A percentile compares a stretch with the other conserved stretches of the same genome.
Conservation (phyloP, 345 rosid genomes). For the Aurinia saxatilis region DNA sequence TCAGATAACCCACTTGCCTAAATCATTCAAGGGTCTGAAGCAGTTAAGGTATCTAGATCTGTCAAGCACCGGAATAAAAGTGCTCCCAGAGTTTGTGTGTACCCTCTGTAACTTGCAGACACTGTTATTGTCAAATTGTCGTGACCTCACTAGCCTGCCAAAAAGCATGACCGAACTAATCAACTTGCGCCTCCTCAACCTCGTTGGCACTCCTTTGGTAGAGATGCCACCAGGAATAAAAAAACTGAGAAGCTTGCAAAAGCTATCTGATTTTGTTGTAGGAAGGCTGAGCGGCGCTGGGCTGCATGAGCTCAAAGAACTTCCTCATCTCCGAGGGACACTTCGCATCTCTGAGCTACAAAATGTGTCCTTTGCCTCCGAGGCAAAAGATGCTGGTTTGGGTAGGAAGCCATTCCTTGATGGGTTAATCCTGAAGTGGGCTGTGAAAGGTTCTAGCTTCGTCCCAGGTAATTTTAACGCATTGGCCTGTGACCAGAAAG, state of each 20-base stretch:
- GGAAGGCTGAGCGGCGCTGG: slow-evolving; percentile 23
- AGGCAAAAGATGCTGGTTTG: slow-evolving; percentile 31
- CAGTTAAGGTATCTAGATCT: slow-evolving; percentile 30
- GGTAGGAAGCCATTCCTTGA: slow-evolving; percentile 29
- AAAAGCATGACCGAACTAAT: slow-evolving; percentile 27
- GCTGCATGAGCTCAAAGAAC: slow-evolving; percentile 29
- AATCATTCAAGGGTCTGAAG: slow-evolving; percentile 23
- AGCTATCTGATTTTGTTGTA: slow-evolving; percentile 28
- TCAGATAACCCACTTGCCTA: slow-evolving; percentile 25
- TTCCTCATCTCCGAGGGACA: slow-evolving; percentile 22
- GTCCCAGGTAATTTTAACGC: slow-evolving; percentile 5
- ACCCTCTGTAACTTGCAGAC: slow-evolving; percentile 33
- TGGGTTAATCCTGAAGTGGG: slow-evolving; percentile 30
- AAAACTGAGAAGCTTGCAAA: slow-evolving; percentile 25
- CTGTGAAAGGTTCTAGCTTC: neutral
- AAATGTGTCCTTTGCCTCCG: slow-evolving; percentile 19
- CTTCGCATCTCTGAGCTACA: slow-evolving; percentile 34
- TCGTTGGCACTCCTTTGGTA: slow-evolving; percentile 13
- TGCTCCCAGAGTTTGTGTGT: slow-evolving; percentile 28
- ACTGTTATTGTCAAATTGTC: slow-evolving; percentile 19
- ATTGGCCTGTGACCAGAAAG: slow-evolving; percentile 22
- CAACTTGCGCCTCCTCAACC: slow-evolving; percentile 31
- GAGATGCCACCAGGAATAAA: slow-evolving; percentile 35
- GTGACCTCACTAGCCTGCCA: slow-evolving; percentile 26
- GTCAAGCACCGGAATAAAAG: slow-evolving; percentile 27